Base-by-base conservation (phyloP, 2,329 filamentous ascomycete species). In the Ilyonectria robusta region DNA sequence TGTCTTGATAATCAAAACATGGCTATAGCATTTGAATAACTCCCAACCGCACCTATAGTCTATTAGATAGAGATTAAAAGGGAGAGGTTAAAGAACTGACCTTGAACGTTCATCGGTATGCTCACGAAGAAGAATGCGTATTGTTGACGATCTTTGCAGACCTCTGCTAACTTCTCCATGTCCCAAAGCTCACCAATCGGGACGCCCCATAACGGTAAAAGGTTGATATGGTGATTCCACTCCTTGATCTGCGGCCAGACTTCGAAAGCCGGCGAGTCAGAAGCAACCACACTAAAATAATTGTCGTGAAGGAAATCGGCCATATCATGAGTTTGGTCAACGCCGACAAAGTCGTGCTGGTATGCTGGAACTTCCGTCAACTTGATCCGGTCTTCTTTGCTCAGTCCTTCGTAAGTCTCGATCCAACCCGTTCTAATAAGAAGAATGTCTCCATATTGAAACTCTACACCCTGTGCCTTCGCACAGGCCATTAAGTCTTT, bases 211-310 rank as follows among this genome's bases (percentile, higher is more conserved):
- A 60, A 21, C 8, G 58, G 58, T 15, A 60, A 35, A 6, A 60
- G 29, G 17, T 60, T 60, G 15, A 44, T 60, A 15, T 60, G 58
- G n/a, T 60, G 58, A 23, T 60, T 60, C 58, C 58, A 60, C 29
- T 60, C 58, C 17, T 60, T 60, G 6, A 60, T 60, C 29, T 60
- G 58, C 2, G 58, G 58, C 58, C 58, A 60, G 6, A 54, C 58
- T 21, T 60, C 58, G 13, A 60, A 60, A 2, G 58, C 58, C 21
- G 58, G 58, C 6, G 58, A 42, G n/a, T 60, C 58, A n/a, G 58
- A 60, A 7, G 58, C 58, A 15, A 60, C 58, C 6, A 54, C 58
- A 21, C 47, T 54, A 4, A 60, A 60, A 13, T 60, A 60, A 23
- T 60, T 60, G 26, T 60, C 58, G 10, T 60, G 35, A 6, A 60